phyloP scores from a whole-genome alignment of 805 yeast genomes.

The Wickerhamiella sorbophila region DNA sequence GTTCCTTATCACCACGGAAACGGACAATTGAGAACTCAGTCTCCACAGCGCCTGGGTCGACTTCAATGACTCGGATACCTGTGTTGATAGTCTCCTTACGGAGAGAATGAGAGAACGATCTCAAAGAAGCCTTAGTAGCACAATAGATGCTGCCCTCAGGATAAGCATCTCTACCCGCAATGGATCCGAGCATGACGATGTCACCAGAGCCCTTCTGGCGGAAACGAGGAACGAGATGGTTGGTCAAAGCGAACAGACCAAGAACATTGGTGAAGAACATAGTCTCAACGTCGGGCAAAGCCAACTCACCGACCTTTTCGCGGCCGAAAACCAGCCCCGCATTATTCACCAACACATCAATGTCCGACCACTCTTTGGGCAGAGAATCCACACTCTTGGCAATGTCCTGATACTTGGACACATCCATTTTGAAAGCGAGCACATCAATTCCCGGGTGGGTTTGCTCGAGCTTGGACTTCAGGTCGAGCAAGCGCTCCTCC shows the following conservation, averaged over 20 bases:
- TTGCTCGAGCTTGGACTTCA: slow-evolving; percentile 33
- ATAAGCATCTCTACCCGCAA: slow-evolving; percentile 58
- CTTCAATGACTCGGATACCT: slow-evolving; percentile 53
- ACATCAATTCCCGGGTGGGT: slow-evolving; percentile 37
- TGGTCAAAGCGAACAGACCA: slow-evolving; percentile 74
- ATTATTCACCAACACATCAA: slow-evolving; percentile 51
- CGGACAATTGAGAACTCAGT: slow-evolving; percentile 59
- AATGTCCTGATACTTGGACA: slow-evolving; percentile 38
- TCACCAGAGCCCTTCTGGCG: slow-evolving; percentile 50
- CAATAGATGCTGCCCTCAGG: slow-evolving; percentile 63
- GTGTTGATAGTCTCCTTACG: slow-evolving; percentile 66
- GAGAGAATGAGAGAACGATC: slow-evolving; percentile 42
- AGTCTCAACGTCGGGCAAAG: slow-evolving; percentile 45
- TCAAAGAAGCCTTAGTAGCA: slow-evolving; percentile 49
- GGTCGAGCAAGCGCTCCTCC: slow-evolving; percentile 39
- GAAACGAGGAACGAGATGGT: slow-evolving; percentile 58
- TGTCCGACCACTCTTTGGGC: slow-evolving; percentile 39
- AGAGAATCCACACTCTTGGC: slow-evolving; percentile 38
- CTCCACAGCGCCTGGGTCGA: slow-evolving; percentile 70
- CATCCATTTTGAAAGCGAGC: slow-evolving; percentile 39
- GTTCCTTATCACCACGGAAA: slow-evolving; percentile 44
- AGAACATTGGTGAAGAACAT: slow-evolving; percentile 82
- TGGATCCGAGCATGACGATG: slow-evolving; percentile 50
- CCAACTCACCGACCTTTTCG: slow-evolving; percentile 59
- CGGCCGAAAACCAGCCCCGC: slow-evolving; percentile 63